A percentile compares a stretch with the other conserved stretches of the same genome.
phyloP scores from a whole-genome alignment of 1,284 basidiomycete genomes.

The Leccinum griseonigrum region DNA sequence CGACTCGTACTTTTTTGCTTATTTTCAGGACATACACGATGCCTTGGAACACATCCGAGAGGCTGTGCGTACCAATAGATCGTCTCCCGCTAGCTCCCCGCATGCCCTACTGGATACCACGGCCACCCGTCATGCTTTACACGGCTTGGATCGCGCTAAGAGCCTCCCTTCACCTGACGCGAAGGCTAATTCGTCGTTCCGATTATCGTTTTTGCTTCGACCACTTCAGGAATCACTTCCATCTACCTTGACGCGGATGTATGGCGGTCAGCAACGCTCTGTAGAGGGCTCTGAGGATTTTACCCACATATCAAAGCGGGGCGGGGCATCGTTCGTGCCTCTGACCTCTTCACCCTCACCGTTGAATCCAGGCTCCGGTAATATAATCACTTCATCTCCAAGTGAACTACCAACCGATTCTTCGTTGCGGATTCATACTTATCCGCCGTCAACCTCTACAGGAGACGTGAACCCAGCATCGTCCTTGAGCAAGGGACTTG shows the following conservation, averaged over 20 bases:
- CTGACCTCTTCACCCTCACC: conserved; percentile 39
- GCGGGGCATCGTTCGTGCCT: conserved; percentile 58
- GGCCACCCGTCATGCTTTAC: conserved; percentile 37
- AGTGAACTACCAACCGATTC: conserved; percentile 18
- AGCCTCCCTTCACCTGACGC: conserved; percentile 34
- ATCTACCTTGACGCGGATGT: conserved; percentile 33
- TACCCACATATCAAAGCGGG: conserved; percentile 61
- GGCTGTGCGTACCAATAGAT: conserved; percentile 60
- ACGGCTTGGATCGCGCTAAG: conserved; percentile 39
- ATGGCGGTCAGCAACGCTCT: conserved; percentile 33
- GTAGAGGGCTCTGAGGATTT: conserved; percentile 58
- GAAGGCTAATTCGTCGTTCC: conserved; percentile 44
- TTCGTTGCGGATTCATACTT: conserved; percentile 54
- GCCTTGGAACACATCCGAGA: conserved; percentile 80
- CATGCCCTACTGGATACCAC: conserved; percentile 69
- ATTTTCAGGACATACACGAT: conserved; percentile 76
- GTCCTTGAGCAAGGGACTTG: conserved; percentile 26
- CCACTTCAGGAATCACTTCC: conserved; percentile 58
- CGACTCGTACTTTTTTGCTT: conserved; percentile 93
- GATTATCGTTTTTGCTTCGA: conserved; percentile 57
- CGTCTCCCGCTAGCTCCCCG: conserved; percentile 37
- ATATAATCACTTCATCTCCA: conserved; percentile 5
- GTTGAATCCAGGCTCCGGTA: conserved; percentile 16
- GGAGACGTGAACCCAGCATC: conserved; percentile 34
- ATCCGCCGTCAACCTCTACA: conserved; percentile 66